Conservation (phyloP, 169 alveolate genomes). For the Cryptosporidium viatorum region DNA sequence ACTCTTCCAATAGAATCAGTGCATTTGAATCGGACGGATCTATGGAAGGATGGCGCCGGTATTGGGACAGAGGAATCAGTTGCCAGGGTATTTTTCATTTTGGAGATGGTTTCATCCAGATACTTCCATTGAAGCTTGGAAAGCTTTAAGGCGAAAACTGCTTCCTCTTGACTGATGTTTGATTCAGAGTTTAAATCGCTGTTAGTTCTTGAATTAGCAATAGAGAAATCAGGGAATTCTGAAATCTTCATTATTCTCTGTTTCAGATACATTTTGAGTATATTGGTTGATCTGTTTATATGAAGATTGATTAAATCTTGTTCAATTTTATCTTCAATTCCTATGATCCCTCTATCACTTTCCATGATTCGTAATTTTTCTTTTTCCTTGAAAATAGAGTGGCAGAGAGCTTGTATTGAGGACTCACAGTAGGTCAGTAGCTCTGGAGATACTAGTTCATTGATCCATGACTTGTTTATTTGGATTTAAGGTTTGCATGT, state of each 20-base stretch:
- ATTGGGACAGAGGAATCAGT: slow-evolving; percentile 44
- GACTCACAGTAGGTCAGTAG: slow-evolving; percentile 30
- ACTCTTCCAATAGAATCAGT: slow-evolving; percentile 6
- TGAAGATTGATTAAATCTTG: slow-evolving; percentile 17
- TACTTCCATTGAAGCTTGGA: slow-evolving; percentile 65
- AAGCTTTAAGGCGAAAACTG: slow-evolving; percentile 38
- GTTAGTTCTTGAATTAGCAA: slow-evolving; percentile 39
- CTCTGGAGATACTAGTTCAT: slow-evolving; percentile 56
- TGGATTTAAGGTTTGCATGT: neutral
- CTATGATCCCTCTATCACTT: slow-evolving; percentile 6
- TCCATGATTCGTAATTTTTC: neutral
- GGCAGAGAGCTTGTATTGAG: slow-evolving; percentile 15
- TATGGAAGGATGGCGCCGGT: slow-evolving; percentile 48
- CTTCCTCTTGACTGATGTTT: slow-evolving; percentile 49
- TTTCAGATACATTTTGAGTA: slow-evolving; percentile 53
- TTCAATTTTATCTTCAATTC: slow-evolving; percentile 26
- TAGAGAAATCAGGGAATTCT: slow-evolving; percentile 61
- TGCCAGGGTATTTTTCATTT: slow-evolving; percentile 59
- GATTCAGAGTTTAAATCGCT: neutral
- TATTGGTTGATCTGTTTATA: slow-evolving; percentile 26
- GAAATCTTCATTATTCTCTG: slow-evolving; percentile 65
- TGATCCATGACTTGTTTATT: slow-evolving; percentile 36
- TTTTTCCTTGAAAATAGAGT: slow-evolving; percentile 29
- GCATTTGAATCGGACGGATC: slow-evolving; percentile 58
- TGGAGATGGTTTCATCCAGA: slow-evolving; percentile 31